Percentiles rank a stretch among this genome's conserved stretches.
Conservation (phyloP, 129 eudicot species). For the Artemisia argyi region DNA sequence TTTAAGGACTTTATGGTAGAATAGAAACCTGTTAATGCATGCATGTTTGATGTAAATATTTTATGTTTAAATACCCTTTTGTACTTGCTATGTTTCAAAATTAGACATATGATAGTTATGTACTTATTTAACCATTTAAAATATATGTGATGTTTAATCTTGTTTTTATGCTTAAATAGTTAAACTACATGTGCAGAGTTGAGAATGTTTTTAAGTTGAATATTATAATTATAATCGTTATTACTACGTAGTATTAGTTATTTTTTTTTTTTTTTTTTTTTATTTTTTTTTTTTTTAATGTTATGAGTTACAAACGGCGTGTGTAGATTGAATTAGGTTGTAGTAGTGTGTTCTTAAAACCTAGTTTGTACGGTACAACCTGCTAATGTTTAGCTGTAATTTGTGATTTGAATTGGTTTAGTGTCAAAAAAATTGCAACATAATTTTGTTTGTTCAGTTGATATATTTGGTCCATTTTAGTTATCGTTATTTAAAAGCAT, state of each 20-base stretch:
- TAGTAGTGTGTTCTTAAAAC: too few species aligned
- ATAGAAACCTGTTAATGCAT: conserved; percentile 20
- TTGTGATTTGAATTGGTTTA: too few species aligned
- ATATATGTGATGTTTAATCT: not conserved
- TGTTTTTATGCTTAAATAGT: not conserved
- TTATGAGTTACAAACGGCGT: not conserved
- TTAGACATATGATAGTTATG: not conserved
- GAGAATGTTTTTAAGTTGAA: too few species aligned
- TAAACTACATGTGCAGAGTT: not conserved
- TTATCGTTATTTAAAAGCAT: too few species aligned
- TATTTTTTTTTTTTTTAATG: not conserved
- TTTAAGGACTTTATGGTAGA: not conserved
- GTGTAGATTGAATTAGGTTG: not conserved
- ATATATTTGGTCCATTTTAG: too few species aligned
- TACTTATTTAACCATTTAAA: not conserved
- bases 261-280: too few species aligned
- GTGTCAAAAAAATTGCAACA: too few species aligned
- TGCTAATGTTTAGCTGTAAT: not conserved
- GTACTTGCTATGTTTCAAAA: conserved; percentile 1
- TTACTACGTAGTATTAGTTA: too few species aligned
- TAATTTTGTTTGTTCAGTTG: too few species aligned
- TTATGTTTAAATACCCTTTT: not conserved
- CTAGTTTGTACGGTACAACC: not conserved
- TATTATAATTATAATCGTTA: not conserved
- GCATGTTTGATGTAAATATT: not conserved